Percentiles rank a stretch among this genome's conserved stretches.
Conservation (phyloP, 176 grass and related monocot species). For the Alopecurus myosuroides region DNA sequence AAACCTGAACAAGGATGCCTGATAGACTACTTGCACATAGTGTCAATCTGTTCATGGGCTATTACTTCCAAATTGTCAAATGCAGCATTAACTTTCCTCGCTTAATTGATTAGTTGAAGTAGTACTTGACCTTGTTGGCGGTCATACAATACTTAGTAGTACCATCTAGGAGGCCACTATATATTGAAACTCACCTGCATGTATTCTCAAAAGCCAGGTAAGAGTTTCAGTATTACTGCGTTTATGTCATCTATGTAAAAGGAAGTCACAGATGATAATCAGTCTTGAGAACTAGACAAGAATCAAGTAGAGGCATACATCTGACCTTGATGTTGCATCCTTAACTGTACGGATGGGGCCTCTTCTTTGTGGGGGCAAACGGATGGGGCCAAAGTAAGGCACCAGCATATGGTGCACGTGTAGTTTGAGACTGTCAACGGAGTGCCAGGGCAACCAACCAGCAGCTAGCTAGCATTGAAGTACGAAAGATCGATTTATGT, state of each 20-base stretch:
- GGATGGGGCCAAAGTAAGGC: not conserved
- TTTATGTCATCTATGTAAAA: not conserved
- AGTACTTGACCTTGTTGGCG: too few species aligned
- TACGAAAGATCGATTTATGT: conserved; percentile 18
- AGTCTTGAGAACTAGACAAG: not conserved
- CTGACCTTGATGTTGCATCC: not conserved
- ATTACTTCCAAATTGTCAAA: too few species aligned
- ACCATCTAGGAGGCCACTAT: too few species aligned
- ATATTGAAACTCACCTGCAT: not conserved
- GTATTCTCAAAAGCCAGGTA: not conserved
- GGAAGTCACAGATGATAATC: not conserved
- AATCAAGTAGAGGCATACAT: conserved; percentile 1
- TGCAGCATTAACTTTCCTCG: too few species aligned
- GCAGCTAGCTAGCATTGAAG: conserved; percentile 15
- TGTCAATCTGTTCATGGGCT: too few species aligned
- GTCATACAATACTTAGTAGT: too few species aligned
- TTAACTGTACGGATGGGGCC: not conserved
- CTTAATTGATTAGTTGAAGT: too few species aligned
- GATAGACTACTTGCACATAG: too few species aligned
- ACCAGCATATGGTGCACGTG: not conserved
- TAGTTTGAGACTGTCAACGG: not conserved
- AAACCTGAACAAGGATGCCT: too few species aligned
- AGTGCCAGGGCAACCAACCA: conserved; percentile 24
- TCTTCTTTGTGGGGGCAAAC: too few species aligned
- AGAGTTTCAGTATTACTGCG: not conserved